Evolutionary conservation across 139 green algal species (phyloP).

Genomic region (Micromonas commoda): DNA sequence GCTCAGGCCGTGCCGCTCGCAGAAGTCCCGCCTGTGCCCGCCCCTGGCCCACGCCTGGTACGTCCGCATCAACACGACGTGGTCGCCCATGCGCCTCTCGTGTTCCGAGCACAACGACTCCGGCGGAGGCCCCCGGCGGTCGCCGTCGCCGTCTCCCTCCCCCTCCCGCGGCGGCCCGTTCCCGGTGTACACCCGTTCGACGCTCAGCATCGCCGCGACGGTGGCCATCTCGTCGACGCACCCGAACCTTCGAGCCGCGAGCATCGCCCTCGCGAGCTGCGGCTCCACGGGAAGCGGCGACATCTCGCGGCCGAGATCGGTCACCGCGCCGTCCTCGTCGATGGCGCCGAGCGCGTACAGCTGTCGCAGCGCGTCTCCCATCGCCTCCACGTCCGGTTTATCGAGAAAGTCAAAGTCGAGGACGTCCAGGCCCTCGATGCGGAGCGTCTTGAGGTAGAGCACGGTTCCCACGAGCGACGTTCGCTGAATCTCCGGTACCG

Average conservation of each 20-base stretch:
- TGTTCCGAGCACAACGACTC: conserved; percentile 10
- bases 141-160: conserved; percentile 13
- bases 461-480: conserved; percentile 68
- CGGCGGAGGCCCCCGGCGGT: neutral
- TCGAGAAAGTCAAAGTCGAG: conserved; percentile 94
- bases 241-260: conserved; percentile 3
- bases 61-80: conserved; percentile 73
- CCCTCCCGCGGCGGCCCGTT: neutral
- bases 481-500: conserved; percentile 86
- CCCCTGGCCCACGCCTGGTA: conserved; percentile 61
- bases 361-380: conserved; percentile 76
- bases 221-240: conserved; percentile 65
- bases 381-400: conserved; percentile 46
- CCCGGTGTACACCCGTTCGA: conserved; percentile 58
- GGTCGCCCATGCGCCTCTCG: conserved; percentile 67
- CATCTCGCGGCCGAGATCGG: conserved; percentile 30
- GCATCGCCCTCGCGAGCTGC: conserved; percentile 21
- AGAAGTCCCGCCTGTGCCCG: conserved; percentile 40
- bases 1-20: conserved; percentile 54
- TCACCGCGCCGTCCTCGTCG: conserved; percentile 57
- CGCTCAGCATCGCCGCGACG: conserved; percentile 77
- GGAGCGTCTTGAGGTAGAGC: conserved; percentile 87
- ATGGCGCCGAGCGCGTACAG: conserved; percentile 84
- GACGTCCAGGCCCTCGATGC: conserved; percentile 66
- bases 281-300: conserved; percentile 30